Base-by-base conservation (phyloP, 2,329 filamentous ascomycete genomes). In the Xylaria multiplex region DNA sequence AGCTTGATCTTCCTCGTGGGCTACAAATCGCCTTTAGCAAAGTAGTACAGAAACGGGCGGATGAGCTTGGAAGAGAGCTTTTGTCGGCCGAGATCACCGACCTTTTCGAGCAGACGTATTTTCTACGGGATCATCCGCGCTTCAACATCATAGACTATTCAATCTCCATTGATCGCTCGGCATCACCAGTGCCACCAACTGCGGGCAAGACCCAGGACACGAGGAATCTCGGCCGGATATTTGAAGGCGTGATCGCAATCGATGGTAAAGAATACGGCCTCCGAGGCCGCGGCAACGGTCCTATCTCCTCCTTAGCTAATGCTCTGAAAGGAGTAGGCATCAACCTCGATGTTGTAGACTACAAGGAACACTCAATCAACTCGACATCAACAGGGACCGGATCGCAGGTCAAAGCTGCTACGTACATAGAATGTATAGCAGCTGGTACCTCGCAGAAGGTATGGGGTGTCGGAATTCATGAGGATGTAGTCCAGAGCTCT, bases 81-180 rank as follows among this genome's bases (percentile, higher is more conserved):
- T 86, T 93, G 40, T 89, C 93, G 1, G 85, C 84, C 42, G 95
- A 98, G 79, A 97, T 98, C 75, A 91, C 91, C 3, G 84, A 88
- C 40, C 85, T 98, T n/a, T 98, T 98, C 79, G 91, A 97, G 79
- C 82, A 90, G 55, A 92, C 93, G 0, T 98, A 97, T 79, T 93
- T 92, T 78, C 88, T 97, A 71, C 88, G 90, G 73, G 86, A 88
- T 65, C 96, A 96, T 80, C 91, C 93, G 0, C 89, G 92, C 68
- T 97, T 98, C 83, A 89, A 83, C 74, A 85, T 98, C 30, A 83
- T 98, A 72, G 95, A 98, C 82, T 98, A 98, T 84, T 91, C 89
- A 75, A 97, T 98, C 81, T 88, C 87, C 2, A 89, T 92, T 14
- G 95, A 98, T 76, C 90, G 95, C 59, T 92, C 92, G 19, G 81